Percentiles rank a stretch among this genome's conserved stretches.
Evolutionary conservation across 2,329 filamentous ascomycete species (phyloP).

Genomic region (Penicillium sp.): DNA sequence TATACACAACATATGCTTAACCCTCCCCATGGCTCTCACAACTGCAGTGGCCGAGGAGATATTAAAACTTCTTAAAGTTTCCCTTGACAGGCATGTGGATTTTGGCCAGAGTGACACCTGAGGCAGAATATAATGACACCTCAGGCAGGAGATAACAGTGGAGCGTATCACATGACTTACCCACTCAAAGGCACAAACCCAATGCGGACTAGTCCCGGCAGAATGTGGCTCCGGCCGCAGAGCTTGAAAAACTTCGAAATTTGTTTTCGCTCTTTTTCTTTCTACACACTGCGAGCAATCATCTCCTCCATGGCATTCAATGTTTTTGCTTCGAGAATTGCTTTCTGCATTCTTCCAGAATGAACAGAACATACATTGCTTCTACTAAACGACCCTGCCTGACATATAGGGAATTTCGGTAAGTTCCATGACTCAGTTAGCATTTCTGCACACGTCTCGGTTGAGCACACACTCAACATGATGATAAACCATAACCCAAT

Average conservation of each 20-base stretch:
- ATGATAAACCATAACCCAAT: conserved; percentile 72
- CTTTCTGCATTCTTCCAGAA: background rate
- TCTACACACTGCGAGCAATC: conserved; percentile 16
- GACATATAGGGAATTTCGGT: conserved; percentile 23
- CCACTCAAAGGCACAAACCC: background rate
- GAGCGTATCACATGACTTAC: background rate
- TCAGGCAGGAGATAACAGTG: too few relatives aligned
- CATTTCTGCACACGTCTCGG: conserved; percentile 11
- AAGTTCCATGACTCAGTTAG: conserved; percentile 19
- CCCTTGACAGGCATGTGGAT: too few relatives aligned
- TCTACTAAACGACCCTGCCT: conserved; percentile 7
- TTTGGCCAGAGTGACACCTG: too few relatives aligned
- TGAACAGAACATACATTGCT: background rate
- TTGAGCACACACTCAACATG: conserved; percentile 48
- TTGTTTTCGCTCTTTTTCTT: conserved; percentile 20
- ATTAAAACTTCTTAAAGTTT: too few relatives aligned
- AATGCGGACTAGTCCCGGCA: conserved; percentile 23
- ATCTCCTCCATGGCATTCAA: conserved; percentile 21
- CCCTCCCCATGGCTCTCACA: too few relatives aligned
- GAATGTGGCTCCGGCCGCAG: conserved; percentile 26
- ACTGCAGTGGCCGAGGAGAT: too few relatives aligned
- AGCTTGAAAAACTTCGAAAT: conserved; percentile 35
- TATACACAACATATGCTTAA: too few relatives aligned
- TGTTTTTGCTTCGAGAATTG: conserved; percentile 15
- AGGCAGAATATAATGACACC: too few relatives aligned